Evolutionary conservation across 2,329 filamentous ascomycete species (phyloP).

Genomic region (Falciphora oryzae): DNA sequence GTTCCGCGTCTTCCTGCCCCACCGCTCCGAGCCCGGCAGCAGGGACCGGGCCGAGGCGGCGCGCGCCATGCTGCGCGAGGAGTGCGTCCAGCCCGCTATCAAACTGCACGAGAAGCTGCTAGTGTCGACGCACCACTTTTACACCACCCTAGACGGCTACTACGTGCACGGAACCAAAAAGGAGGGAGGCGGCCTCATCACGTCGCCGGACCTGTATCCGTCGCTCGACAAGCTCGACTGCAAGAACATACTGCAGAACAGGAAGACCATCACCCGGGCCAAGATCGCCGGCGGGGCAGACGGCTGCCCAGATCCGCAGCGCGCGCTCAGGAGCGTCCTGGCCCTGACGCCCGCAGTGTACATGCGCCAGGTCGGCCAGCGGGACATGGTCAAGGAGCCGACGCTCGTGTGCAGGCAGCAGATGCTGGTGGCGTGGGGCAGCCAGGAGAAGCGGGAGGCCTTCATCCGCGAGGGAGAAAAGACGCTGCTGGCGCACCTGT

Average conservation of each 20-base stretch:
- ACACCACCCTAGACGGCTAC: conserved; percentile 28
- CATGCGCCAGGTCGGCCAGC: conserved; percentile 30
- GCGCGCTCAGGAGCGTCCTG: conserved; percentile 27
- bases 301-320: conserved; percentile 25
- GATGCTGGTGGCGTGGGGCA: conserved; percentile 33
- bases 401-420: conserved; percentile 31
- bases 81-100: conserved; percentile 30
- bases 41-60: conserved; percentile 16
- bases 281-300: conserved; percentile 18
- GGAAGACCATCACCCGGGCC: conserved; percentile 27
- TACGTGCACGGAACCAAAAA: conserved; percentile 18
- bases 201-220: conserved; percentile 26
- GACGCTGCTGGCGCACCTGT: neutral
- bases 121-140: conserved; percentile 32
- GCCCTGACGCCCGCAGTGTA: conserved; percentile 30
- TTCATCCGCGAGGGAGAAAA: conserved; percentile 5
- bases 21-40: conserved; percentile 11
- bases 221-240: conserved; percentile 28
- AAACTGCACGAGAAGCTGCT: conserved; percentile 32
- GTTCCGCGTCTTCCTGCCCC: conserved; percentile 22
- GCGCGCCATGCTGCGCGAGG: conserved; percentile 18
- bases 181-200: conserved; percentile 18
- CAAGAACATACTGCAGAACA: conserved; percentile 30
- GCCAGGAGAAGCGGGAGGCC: conserved; percentile 23
- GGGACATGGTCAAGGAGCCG: conserved; percentile 27